Evolutionary conservation across 352 stramenopile genomes (phyloP).

Genomic region (Blastocystis hominis): DNA sequence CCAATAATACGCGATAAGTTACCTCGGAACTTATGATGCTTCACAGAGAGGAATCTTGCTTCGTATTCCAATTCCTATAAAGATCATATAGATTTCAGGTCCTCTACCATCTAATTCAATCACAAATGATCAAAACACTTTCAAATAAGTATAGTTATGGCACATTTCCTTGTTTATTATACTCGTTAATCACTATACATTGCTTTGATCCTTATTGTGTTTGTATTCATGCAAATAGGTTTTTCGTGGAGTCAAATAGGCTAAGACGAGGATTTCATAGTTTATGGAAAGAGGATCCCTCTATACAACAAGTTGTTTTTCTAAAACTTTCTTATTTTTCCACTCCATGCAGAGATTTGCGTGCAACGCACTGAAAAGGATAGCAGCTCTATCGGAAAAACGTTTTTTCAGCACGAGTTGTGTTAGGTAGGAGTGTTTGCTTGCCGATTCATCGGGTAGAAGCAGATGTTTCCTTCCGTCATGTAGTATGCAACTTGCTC

Average conservation of each 20-base stretch:
- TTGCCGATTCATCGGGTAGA: background rate
- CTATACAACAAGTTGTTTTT: no score
- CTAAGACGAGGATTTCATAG: no score
- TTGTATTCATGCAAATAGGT: background rate
- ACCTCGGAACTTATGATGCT: constrained; percentile 55
- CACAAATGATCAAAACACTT: constrained; percentile 32
- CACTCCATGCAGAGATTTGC: background rate
- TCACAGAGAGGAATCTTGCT: constrained; percentile 58
- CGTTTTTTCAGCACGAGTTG: background rate
- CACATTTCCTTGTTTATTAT: constrained; percentile 44
- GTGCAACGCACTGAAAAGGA: background rate
- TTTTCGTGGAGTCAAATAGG: no score
- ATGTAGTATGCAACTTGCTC: background rate
- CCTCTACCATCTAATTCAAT: background rate
- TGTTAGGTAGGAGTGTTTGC: background rate
- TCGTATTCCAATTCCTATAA: constrained; percentile 57
- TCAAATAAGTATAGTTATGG: background rate
- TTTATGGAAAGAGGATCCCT: no score
- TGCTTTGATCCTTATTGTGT: background rate
- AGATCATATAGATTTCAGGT: background rate
- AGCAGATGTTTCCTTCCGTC: background rate
- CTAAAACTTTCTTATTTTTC: no score
- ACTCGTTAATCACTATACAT: background rate
- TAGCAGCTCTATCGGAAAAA: background rate
- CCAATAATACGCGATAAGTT: constrained; percentile 57